Percentiles rank a stretch among this genome's conserved stretches.
phyloP scores from a whole-genome alignment of 805 yeast species.

The Vanderwaltozyma tropicalis region DNA sequence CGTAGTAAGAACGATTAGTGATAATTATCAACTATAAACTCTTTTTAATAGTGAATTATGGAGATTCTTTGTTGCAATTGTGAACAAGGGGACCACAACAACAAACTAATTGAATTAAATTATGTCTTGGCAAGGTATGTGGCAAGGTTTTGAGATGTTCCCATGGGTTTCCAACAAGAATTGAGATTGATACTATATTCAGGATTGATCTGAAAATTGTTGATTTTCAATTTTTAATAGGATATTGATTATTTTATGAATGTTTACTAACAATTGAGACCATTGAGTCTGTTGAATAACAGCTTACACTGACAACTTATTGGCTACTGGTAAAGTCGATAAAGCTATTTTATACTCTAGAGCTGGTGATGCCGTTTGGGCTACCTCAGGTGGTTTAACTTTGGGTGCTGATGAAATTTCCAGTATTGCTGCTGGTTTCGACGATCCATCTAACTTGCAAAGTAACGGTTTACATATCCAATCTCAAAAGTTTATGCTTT shows the following conservation, averaged over 20 bases:
- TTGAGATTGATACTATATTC: too few relatives aligned
- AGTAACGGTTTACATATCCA: constrained; percentile 77
- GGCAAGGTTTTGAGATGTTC: not conserved
- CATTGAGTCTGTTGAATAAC: not conserved
- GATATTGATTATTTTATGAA: too few relatives aligned
- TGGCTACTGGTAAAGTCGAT: constrained; percentile 80
- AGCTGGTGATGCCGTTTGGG: constrained; percentile 95
- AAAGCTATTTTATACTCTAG: constrained; percentile 87
- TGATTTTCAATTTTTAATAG: too few relatives aligned
- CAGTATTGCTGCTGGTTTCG: constrained; percentile 68
- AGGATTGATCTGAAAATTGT: too few relatives aligned
- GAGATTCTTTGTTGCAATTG: too few relatives aligned
- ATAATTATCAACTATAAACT: too few relatives aligned
- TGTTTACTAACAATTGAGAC: too few relatives aligned
- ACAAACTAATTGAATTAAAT: not conserved
- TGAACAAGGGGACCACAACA: too few relatives aligned
- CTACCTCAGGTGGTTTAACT: constrained; percentile 57
- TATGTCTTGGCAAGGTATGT: constrained; percentile 42
- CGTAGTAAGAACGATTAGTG: too few relatives aligned
- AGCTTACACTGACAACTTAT: constrained; percentile 93
- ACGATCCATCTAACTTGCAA: constrained; percentile 68
- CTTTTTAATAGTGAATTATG: too few relatives aligned
- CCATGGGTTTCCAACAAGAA: not conserved
- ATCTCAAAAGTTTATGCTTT: constrained; percentile 75
- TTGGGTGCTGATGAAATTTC: constrained; percentile 61